Percentiles rank a stretch among this genome's conserved stretches.
Conservation (phyloP, 495 filamentous ascomycete species). For the Mycothermus thermophilus region DNA sequence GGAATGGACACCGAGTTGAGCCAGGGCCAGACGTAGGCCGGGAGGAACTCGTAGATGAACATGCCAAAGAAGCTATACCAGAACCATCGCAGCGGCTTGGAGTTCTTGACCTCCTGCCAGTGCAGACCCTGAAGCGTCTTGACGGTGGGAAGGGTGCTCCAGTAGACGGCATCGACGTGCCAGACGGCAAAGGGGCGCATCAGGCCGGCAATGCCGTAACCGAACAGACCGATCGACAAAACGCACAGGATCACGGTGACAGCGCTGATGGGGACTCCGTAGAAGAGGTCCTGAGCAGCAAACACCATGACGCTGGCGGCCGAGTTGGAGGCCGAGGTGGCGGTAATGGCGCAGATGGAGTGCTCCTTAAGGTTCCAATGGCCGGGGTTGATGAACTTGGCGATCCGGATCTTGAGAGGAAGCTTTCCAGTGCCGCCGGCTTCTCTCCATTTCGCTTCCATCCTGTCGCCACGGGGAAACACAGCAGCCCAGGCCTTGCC, state of each 20-base stretch:
- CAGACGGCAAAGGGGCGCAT: conserved; percentile 40
- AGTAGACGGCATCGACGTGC: conserved; percentile 38
- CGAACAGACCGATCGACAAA: conserved; percentile 35
- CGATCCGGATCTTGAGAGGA: conserved; percentile 12
- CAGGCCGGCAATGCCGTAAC: conserved; percentile 41
- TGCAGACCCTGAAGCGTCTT: conserved; percentile 32
- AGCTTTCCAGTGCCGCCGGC: conserved; percentile 4
- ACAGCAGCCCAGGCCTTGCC: conserved; percentile 26
- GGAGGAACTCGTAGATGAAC: conserved; percentile 40
- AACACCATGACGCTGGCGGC: conserved; percentile 22
- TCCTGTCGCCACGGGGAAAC: conserved; percentile 27
- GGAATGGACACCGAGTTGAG: conserved; percentile 42
- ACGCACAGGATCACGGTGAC: conserved; percentile 27
- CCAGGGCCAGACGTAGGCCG: conserved; percentile 38
- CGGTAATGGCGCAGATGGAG: conserved; percentile 29
- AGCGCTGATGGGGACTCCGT: conserved; percentile 23
- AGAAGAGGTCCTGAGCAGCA: conserved; percentile 33
- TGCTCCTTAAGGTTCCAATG: conserved; percentile 35
- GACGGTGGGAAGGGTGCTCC: conserved; percentile 25
- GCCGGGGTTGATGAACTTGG: conserved; percentile 24
- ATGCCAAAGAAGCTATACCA: conserved; percentile 26
- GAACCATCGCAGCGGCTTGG: conserved; percentile 27
- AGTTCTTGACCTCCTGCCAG: conserved; percentile 22
- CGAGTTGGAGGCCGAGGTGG: conserved; percentile 26
- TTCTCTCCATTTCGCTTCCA: conserved; percentile 12